Evolutionary conservation across 352 stramenopile genomes (phyloP), one percentile per base, ranked within the genome.

Genomic region (Aphanomyces cochlioides): DNA sequence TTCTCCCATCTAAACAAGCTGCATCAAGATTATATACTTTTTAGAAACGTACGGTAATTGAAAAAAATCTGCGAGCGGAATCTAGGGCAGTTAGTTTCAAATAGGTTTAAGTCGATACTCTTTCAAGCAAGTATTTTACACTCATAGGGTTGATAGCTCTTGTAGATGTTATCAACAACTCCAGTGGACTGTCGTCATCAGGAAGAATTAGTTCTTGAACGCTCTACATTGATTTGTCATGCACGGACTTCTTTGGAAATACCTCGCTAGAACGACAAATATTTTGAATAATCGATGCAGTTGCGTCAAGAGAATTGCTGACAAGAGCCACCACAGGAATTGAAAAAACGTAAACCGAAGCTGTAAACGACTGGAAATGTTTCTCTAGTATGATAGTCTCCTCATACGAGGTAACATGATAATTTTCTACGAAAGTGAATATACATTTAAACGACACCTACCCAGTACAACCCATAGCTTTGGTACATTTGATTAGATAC

Each of bases 11-110:
- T 61, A 61, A 1, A 40, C 17, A 19, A n/a, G 13, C 13, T 53
- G 13, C 45, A 53, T 53, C n/a, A 53, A n/a, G 1, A 58, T 13
- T 12, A 58, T 36, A 10, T 12, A 58, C 7, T 12, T 37, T 58
- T 58, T 17, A 58, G 36, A 19, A 19, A 19, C 50, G 8, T 19
- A 58, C 50, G 50, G 17, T 37, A 19, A 28, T 58, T 61, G 54
- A n/a, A 61, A 61, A 43, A 61, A 61, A 37, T 61, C 15, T 17
- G 19, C 54, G n/a, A 61, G n/a, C 10, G 54, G 13, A 61, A 61
- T 61, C 54, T 61, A 61, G 28, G 37, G 8, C 8, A 38, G 28
- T 8, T 21, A 8, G 37, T 10, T n/a, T 19, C n/a, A 58, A 19
- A 3, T 38, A 58, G 50, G 13, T 21, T 8, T 0, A 8, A 19